Conservation (phyloP, 345 rosid genomes). For the Eucalyptus brandiana region DNA sequence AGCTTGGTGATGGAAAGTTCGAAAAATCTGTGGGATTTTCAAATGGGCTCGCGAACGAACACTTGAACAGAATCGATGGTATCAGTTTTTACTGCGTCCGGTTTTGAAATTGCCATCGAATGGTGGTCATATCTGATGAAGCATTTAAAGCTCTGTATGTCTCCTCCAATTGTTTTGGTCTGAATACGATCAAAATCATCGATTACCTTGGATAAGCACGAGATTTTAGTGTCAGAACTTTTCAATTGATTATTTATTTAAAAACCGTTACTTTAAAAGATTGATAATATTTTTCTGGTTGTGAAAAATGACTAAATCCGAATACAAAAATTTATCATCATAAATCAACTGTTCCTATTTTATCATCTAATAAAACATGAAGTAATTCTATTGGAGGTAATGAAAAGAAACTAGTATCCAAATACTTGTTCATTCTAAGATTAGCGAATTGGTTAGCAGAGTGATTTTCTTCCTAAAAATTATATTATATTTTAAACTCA, state of each 20-base stretch:
- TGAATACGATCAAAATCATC: neutral
- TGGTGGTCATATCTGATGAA: neutral
- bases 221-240: neutral
- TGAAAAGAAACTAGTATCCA: too few species aligned
- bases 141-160: neutral
- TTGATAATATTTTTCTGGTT: too few species aligned
- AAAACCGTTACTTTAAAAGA: neutral
- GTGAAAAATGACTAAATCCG: too few species aligned
- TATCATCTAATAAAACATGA: too few species aligned
- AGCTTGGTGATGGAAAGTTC: neutral
- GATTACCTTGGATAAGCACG: neutral
- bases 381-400: too few species aligned
- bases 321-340: too few species aligned
- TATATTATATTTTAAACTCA: too few species aligned
- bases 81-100: neutral
- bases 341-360: too few species aligned
- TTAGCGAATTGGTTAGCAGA: too few species aligned
- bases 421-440: too few species aligned
- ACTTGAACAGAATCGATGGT: neutral
- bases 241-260: neutral
- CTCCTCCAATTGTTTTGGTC: neutral
- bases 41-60: neutral
- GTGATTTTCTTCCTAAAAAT: too few species aligned
- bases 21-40: neutral
- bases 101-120: neutral